Evolutionary conservation across 1,284 basidiomycete species (phyloP).

Genomic region (Phellopilus nigrolimitatus): DNA sequence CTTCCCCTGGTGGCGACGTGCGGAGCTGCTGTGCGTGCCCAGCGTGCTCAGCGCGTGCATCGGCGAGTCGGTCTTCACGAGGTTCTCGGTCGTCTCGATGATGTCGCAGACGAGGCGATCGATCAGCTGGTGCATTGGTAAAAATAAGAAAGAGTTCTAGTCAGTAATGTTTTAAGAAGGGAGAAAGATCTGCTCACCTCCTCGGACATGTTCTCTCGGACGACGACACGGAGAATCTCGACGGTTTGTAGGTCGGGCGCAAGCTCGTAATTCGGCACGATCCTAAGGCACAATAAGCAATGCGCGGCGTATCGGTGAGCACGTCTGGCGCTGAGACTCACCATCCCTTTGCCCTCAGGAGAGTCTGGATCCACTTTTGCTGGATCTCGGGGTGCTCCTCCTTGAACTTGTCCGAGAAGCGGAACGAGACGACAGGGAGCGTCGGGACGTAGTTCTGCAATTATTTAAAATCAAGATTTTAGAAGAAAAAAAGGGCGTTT

Average conservation of each 20-base stretch:
- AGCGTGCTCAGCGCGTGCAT: constrained; percentile 47
- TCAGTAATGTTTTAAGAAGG: no score
- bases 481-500: constrained; percentile 2
- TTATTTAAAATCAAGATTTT: neutral
- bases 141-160: constrained; percentile 16
- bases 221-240: constrained; percentile 84
- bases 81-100: constrained; percentile 55
- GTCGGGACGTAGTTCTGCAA: constrained; percentile 66
- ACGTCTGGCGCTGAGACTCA: constrained; percentile 28
- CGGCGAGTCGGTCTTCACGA: constrained; percentile 42
- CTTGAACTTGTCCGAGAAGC: constrained; percentile 79
- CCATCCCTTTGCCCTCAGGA: constrained; percentile 76
- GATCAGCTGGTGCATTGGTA: constrained; percentile 47
- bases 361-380: constrained; percentile 87
- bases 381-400: constrained; percentile 67
- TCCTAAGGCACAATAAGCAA: constrained; percentile 38
- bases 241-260: constrained; percentile 63
- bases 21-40: constrained; percentile 28
- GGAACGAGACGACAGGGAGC: constrained; percentile 89
- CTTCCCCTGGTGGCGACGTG: constrained; percentile 35
- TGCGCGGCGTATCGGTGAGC: no score
- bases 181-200: constrained; percentile 37
- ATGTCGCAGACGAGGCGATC: constrained; percentile 61
- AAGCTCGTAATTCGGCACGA: constrained; percentile 85
- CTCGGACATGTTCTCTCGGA: constrained; percentile 72